Percentiles rank a stretch among this genome's conserved stretches.
Conservation (phyloP, 2,329 filamentous ascomycete species). For the Trichoderma endophyticum region DNA sequence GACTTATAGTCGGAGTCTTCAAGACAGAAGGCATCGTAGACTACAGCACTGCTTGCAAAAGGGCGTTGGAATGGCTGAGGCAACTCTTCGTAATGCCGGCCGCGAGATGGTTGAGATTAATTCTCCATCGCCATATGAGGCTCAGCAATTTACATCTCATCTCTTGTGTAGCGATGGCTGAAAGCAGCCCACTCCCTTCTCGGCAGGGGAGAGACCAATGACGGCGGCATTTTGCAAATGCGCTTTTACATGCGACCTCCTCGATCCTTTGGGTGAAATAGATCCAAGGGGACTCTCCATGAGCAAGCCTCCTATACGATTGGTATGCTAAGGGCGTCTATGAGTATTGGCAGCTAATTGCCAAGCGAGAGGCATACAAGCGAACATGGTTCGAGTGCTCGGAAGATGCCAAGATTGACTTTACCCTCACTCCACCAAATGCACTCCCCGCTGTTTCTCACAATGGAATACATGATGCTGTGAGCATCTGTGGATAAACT, state of each 20-base stretch:
- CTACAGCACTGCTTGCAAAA: neutral
- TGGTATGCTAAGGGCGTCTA: constrained; percentile 57
- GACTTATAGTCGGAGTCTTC: neutral
- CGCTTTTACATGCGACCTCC: constrained; percentile 70
- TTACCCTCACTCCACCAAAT: constrained; percentile 80
- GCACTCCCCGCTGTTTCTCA: constrained; percentile 87
- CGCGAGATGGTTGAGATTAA: neutral
- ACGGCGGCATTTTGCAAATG: constrained; percentile 74
- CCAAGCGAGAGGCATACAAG: constrained; percentile 37
- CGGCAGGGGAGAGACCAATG: constrained; percentile 60
- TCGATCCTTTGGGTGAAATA: constrained; percentile 81
- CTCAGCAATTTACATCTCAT: neutral
- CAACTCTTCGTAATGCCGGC: neutral
- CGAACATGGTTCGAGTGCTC: constrained; percentile 43
- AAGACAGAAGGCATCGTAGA: neutral
- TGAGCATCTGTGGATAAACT: constrained; percentile 86
- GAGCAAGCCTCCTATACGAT: constrained; percentile 68
- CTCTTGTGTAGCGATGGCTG: constrained; percentile 51
- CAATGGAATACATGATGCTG: constrained; percentile 78
- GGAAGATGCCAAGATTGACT: constrained; percentile 69
- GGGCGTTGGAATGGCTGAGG: neutral
- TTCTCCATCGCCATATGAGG: neutral
- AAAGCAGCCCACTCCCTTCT: constrained; percentile 57
- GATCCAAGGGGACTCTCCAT: constrained; percentile 68
- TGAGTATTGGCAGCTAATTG: constrained; percentile 62